Base-by-base conservation (phyloP, 192 early-diverging fungal genomes). In the Umbelopsis ramanniana region DNA sequence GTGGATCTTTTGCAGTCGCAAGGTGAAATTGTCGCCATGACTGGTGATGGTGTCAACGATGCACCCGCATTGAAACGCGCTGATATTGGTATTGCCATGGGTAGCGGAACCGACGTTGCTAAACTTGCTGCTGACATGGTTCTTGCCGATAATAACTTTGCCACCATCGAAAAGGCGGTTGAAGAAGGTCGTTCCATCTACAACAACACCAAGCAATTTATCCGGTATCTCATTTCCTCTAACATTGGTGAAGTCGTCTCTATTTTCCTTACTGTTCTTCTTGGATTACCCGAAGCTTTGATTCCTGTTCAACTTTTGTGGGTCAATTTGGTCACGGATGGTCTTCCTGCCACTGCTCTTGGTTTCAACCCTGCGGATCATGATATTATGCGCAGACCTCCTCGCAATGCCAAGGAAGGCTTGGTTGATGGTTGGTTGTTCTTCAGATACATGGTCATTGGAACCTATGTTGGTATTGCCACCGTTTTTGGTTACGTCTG, bases 71-170 rank as follows among this genome's bases (percentile, higher is more conserved):
- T 99, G 52, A 97, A 97, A 81, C 93, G 92, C 80, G 98, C 98
- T 43, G 96, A 99, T 80, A 98, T 99, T 85, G 98, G 98, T 79
- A 87, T 99, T 68, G 96, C 98, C 9, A 99, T 99, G 97, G 98
- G 98, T 26, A 86, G 88, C 15, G 98, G 98, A 74, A 97, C 98
- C 0, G 98, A 98, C 79, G 97, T 99, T 53, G 96, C 98, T 57
- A 98, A 98, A 85, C 84, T 97, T 29, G 98, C 98, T 8, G 92
- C 93, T 48, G 98, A 98, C 80, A 98, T 99, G 96, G 93, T 98
- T 24, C 85, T 99, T 35, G 77, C 96, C 7, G 96, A 99, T 83
- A 95, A 98, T 84, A 98, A 99, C 91, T 99, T 99, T 89, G 90
- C 96, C 29, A 98, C 96, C 38, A 98, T 99, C 57, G 96, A 96